Percentiles rank a stretch among this genome's conserved stretches.
These are phyloP conservation scores for Fonsecaea erecta DNA, from an alignment of 2,329 filamentous ascomycete species.

Conservation along the genomic window DNA sequence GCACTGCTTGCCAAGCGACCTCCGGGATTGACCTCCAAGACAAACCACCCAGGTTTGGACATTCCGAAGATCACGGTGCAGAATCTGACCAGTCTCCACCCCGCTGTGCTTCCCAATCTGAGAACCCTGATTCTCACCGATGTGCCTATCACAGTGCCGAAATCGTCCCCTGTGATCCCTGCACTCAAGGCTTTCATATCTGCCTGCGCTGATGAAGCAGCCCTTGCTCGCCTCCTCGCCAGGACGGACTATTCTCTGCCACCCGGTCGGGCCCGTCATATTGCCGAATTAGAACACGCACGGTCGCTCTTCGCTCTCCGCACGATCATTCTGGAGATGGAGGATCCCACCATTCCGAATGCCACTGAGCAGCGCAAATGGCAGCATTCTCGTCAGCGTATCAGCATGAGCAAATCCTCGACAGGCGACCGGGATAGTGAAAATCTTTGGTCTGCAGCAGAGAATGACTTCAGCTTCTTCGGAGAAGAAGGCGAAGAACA, in stretches of 20 bases:
- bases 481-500: conserved; percentile 51
- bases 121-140: conserved; percentile 62
- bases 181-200: conserved; percentile 60
- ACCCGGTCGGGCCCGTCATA: conserved; percentile 58
- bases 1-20: conserved; percentile 47
- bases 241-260: conserved; percentile 62
- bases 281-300: conserved; percentile 55
- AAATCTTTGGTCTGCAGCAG: conserved; percentile 63
- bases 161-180: conserved; percentile 48
- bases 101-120: conserved; percentile 59
- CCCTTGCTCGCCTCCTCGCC: conserved; percentile 59
- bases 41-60: conserved; percentile 6
- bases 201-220: conserved; percentile 60
- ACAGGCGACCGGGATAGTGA: conserved; percentile 65
- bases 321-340: conserved; percentile 62
- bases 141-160: conserved; percentile 54
- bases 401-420: conserved; percentile 56
- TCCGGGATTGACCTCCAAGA: conserved; percentile 28
- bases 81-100: conserved; percentile 53
- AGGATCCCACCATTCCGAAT: conserved; percentile 39
- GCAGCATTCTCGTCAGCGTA: conserved; percentile 52
- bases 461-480: conserved; percentile 66
- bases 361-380: conserved; percentile 38
- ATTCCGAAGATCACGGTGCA: conserved; percentile 39
- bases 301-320: conserved; percentile 60